Evolutionary conservation across 495 filamentous ascomycete species (phyloP), one percentile per base, ranked within the genome.

Genomic region (Penicillium steckii): DNA sequence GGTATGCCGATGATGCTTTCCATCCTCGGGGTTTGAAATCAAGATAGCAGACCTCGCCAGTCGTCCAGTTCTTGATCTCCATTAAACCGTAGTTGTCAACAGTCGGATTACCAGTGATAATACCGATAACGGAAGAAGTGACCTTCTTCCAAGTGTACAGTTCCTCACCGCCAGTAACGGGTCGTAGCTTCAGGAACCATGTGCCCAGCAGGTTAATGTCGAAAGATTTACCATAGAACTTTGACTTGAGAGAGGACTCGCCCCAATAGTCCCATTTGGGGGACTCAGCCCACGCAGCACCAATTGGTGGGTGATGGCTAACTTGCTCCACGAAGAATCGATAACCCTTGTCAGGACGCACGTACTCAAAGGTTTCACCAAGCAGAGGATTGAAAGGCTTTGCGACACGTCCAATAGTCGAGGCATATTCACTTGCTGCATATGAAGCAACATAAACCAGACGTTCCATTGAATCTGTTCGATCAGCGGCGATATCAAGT

Each of bases 121-220:
- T 98, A 50, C 94, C 94, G 24, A 97, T 84, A 2, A 98, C 94
- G n/a, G 91, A 94, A 12, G 92, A 95, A 3, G 90, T 97, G 33
- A 96, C 91, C 68, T 98, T 98, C 74, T 97, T 97, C 94, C 94
- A 98, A 2, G 92, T 97, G 70, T 95, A 97, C 4, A 97, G 76
- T 57, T 98, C 94, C 61, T 95, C 90, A 4, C 83, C 85, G 3
- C 89, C 90, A 13, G 84, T 80, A 4, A 81, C 78, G 6, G 91
- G 89, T 1, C 93, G 88, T 26, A 98, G 77, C 60, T 82, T 88
- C 53, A 97, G 76, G 72, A 98, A 98, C 94, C 94, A 98, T 6
- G 94, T 98, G 23, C 94, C 94, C 5, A 98, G 80, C 13, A 89
- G 90, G 66, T 96, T 95, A 69, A 98, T 90, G 62, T 98, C 94